Evolutionary conservation across 106 monocot species (phyloP).

Genomic region (Allium fistulosum): DNA sequence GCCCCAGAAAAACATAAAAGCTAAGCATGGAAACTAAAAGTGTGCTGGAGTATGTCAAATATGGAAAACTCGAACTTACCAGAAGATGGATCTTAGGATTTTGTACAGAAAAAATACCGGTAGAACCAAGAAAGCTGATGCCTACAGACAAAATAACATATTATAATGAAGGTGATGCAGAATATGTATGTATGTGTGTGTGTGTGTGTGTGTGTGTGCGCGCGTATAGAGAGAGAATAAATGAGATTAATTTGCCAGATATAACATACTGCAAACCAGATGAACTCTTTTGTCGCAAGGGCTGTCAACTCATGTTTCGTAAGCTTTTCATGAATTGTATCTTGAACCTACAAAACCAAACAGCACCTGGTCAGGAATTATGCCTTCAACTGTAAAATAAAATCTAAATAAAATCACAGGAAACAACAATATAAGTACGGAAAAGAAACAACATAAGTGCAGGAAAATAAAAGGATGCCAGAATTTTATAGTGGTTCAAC

Average conservation of each 20-base stretch:
- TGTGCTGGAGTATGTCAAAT: not conserved
- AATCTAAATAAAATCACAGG: not conserved
- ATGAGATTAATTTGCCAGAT: not conserved
- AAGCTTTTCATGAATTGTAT: constrained; percentile 27
- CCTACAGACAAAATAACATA: constrained; percentile 20
- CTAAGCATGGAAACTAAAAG: not conserved
- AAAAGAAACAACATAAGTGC: not conserved
- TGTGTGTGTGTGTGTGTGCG: too few species aligned
- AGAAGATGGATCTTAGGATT: constrained; percentile 26
- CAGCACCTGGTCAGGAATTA: not conserved
- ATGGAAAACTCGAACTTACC: constrained; percentile 20
- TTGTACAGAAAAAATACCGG: constrained; percentile 38
- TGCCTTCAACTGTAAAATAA: not conserved
- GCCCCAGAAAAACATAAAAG: constrained; percentile 3
- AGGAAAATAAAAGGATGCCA: not conserved
- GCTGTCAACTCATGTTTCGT: constrained; percentile 36
- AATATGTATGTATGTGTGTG: too few species aligned
- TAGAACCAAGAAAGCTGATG: constrained; percentile 53
- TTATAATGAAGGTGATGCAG: too few species aligned
- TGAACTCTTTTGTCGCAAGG: constrained; percentile 55
- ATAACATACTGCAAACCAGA: constrained; percentile 50
- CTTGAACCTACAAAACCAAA: constrained; percentile 38
- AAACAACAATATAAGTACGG: too few species aligned
- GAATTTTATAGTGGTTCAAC: not conserved
- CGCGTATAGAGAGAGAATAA: not conserved